A percentile compares a stretch with the other conserved stretches of the same genome.
Conservation (phyloP, 148 eudicot genomes). For the Rheum nobile region DNA sequence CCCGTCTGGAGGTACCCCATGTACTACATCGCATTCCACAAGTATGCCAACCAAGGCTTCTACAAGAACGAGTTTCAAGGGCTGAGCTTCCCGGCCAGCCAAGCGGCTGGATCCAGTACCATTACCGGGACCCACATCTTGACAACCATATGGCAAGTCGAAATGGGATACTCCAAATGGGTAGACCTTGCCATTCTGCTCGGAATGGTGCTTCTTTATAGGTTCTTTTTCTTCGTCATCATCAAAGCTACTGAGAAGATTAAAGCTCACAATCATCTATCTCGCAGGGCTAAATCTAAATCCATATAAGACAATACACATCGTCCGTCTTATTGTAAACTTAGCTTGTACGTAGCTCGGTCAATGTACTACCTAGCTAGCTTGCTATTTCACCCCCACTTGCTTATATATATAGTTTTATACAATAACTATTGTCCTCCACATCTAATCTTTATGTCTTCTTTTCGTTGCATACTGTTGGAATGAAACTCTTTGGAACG, state of each 20-base stretch:
- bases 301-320: not conserved
- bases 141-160: slow-evolving; percentile 41
- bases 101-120: slow-evolving; percentile 11
- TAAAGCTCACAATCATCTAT: slow-evolving; percentile 26
- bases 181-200: slow-evolving; percentile 39
- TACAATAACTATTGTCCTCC: too few relatives aligned
- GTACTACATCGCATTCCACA: slow-evolving; percentile 44
- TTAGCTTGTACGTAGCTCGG: too few relatives aligned
- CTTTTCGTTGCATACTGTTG: too few relatives aligned
- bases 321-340: too few relatives aligned
- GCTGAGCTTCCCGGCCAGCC: slow-evolving; percentile 24
- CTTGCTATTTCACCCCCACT: too few relatives aligned
- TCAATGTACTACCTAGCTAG: too few relatives aligned
- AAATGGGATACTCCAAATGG: slow-evolving; percentile 65
- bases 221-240: slow-evolving; percentile 44
- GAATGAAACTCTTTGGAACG: too few relatives aligned
- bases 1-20: slow-evolving; percentile 46
- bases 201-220: slow-evolving; percentile 54
- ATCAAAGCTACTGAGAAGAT: slow-evolving; percentile 27
- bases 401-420: too few relatives aligned
- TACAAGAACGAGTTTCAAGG: slow-evolving; percentile 49
- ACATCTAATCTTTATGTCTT: too few relatives aligned
- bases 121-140: slow-evolving; percentile 39
- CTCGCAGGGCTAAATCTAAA: not conserved
- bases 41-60: slow-evolving; percentile 34